phyloP scores from a whole-genome alignment of 495 filamentous ascomycete species.

The Hypoxylon intermedium region DNA sequence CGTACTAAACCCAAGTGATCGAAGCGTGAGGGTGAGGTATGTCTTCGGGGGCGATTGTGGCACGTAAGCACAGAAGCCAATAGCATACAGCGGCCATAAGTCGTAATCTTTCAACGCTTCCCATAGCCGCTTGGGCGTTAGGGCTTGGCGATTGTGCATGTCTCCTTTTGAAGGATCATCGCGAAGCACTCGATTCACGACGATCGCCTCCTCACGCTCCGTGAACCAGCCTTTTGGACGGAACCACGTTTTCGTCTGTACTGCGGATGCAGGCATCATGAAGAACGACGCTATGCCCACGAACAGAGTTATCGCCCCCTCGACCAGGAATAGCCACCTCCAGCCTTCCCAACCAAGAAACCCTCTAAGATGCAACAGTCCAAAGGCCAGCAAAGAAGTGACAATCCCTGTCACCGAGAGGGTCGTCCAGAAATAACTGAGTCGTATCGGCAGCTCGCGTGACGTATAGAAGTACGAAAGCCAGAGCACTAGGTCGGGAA shows the following conservation, averaged over 20 bases:
- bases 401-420: conserved; percentile 59
- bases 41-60: conserved; percentile 60
- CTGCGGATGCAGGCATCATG: conserved; percentile 62
- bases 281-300: conserved; percentile 61
- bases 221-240: conserved; percentile 60
- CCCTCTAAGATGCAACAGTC: conserved; percentile 60
- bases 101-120: conserved; percentile 70
- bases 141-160: conserved; percentile 66
- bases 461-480: conserved; percentile 63
- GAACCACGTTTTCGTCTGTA: conserved; percentile 59
- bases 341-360: conserved; percentile 62
- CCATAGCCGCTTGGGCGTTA: conserved; percentile 66
- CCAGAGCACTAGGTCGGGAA: conserved; percentile 59
- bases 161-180: conserved; percentile 65
- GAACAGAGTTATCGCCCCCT: conserved; percentile 58
- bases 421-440: conserved; percentile 64
- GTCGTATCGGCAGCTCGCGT: conserved; percentile 56
- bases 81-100: conserved; percentile 74
- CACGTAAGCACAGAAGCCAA: conserved; percentile 67
- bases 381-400: conserved; percentile 61
- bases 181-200: conserved; percentile 57
- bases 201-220: conserved; percentile 59
- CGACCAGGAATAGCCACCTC: conserved; percentile 66
- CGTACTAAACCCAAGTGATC: conserved; percentile 67
- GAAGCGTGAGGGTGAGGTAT: conserved; percentile 71